A percentile compares a stretch with the other conserved stretches of the same genome.
Conservation (phyloP, 306 rosid species). For the Fagus crenata region DNA sequence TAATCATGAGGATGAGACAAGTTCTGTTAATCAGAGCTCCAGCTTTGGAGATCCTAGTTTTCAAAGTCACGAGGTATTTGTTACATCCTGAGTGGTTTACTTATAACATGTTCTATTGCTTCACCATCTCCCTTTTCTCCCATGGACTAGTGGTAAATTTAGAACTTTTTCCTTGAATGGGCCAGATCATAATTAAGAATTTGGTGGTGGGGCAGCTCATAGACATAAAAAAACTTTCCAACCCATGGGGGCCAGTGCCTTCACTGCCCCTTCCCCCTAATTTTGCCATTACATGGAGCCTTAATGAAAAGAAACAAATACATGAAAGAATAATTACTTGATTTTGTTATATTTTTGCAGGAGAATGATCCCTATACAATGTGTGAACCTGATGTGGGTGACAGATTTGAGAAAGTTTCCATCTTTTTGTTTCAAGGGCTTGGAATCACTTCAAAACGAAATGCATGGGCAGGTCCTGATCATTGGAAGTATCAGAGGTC, state of each 20-base stretch:
- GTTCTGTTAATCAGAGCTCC: constrained; percentile 5
- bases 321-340: not conserved
- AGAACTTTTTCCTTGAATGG: not conserved
- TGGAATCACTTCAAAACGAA: constrained; percentile 17
- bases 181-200: not conserved
- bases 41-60: constrained; percentile 15
- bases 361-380: constrained; percentile 8
- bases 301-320: not conserved
- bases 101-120: not conserved
- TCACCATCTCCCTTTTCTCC: not conserved
- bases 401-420: constrained; percentile 20
- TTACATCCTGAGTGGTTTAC: not conserved
- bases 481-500: constrained; percentile 31
- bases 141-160: not conserved
- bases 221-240: not conserved
- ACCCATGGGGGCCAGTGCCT: not conserved
- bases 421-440: constrained; percentile 23
- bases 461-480: constrained; percentile 35
- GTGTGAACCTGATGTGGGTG: constrained; percentile 10
- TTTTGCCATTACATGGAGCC: not conserved
- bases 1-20: constrained; percentile 1
- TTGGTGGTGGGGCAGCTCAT: not conserved
- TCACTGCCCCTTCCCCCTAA: not conserved
- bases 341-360: constrained; percentile 14
- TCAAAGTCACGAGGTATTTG: constrained; percentile 1